phyloP scores from a whole-genome alignment of 2,329 filamentous ascomycete genomes.

The Paecilomyces fulvus region DNA sequence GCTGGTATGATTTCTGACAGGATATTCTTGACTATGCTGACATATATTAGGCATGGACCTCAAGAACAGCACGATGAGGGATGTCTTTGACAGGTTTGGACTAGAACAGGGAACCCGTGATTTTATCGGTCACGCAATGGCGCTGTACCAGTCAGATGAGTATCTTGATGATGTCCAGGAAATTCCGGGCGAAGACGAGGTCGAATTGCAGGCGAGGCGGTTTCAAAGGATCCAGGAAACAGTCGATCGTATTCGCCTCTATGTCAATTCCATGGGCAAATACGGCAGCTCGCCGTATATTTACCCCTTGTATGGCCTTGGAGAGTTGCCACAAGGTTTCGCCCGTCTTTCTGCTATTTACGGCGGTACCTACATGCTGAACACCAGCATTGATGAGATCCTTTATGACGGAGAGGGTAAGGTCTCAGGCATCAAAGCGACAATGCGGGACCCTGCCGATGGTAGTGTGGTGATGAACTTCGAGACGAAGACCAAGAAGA shows the following conservation, averaged over 20 bases:
- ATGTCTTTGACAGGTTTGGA: constrained; percentile 97
- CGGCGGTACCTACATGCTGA: constrained; percentile 98
- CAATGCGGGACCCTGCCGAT: constrained; percentile 82
- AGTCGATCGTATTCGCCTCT: constrained; percentile 86
- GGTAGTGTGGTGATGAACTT: constrained; percentile 73
- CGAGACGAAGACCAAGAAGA: constrained; percentile 90
- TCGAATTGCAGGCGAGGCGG: neutral
- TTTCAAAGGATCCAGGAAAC: constrained; percentile 60
- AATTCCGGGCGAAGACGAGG: constrained; percentile 18
- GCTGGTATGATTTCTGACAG: constrained; percentile 55
- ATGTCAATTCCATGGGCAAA: constrained; percentile 93
- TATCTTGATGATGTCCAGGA: constrained; percentile 69
- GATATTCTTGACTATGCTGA: constrained; percentile 11
- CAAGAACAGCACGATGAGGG: constrained; percentile 77
- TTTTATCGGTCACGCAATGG: constrained; percentile 98
- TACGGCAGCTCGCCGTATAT: constrained; percentile 99
- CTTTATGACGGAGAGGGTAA: constrained; percentile 68
- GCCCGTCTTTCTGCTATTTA: constrained; percentile 97
- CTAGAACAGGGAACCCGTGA: constrained; percentile 83
- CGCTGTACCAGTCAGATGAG: constrained; percentile 81
- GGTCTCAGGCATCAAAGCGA: constrained; percentile 93
- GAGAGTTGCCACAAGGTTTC: constrained; percentile 94
- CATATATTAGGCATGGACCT: constrained; percentile 63
- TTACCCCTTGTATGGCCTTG: constrained; percentile 95
- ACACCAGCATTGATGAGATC: constrained; percentile 87